These are phyloP conservation scores for Fragaria ananassa DNA, from an alignment of 306 rosid genomes.

Conservation along the genomic window DNA sequence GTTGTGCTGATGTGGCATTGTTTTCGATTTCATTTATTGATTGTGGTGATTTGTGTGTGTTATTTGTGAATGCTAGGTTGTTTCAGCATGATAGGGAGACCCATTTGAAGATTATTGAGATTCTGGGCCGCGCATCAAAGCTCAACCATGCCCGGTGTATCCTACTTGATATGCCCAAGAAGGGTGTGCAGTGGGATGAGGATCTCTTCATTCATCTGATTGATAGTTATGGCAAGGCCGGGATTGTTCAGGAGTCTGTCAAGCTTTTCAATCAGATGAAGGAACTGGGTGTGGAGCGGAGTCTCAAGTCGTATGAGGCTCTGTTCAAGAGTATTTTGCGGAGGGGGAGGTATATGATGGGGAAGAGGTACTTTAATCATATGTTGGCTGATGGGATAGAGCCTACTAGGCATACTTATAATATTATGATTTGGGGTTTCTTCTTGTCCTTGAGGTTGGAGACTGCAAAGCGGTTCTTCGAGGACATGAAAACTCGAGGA, in stretches of 20 bases:
- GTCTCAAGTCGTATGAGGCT: conserved; percentile 62
- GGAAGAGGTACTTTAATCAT: conserved; percentile 72
- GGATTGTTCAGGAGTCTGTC: conserved; percentile 90
- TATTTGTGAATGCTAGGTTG: conserved; percentile 10
- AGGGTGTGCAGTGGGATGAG: conserved; percentile 54
- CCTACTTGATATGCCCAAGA: conserved; percentile 53
- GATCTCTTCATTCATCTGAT: conserved; percentile 64
- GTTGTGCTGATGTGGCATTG: not conserved
- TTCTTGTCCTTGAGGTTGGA: conserved; percentile 68
- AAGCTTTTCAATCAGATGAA: conserved; percentile 69
- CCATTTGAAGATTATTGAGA: conserved; percentile 74
- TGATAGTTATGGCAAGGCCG: conserved; percentile 69
- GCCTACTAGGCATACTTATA: conserved; percentile 77
- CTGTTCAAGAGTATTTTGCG: conserved; percentile 70
- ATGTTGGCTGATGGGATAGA: conserved; percentile 76
- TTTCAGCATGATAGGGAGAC: conserved; percentile 63
- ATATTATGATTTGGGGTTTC: conserved; percentile 86
- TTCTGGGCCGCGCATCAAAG: conserved; percentile 61
- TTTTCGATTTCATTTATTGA: not conserved
- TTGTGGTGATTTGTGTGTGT: not conserved
- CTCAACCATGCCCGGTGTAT: conserved; percentile 88
- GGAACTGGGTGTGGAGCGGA: conserved; percentile 61
- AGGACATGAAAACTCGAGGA: conserved; percentile 66
- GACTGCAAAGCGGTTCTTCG: conserved; percentile 75
- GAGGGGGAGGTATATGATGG: conserved; percentile 86